These are phyloP conservation scores for Malassezia restricta DNA, from an alignment of 1,284 basidiomycete genomes.

Conservation along the genomic window DNA sequence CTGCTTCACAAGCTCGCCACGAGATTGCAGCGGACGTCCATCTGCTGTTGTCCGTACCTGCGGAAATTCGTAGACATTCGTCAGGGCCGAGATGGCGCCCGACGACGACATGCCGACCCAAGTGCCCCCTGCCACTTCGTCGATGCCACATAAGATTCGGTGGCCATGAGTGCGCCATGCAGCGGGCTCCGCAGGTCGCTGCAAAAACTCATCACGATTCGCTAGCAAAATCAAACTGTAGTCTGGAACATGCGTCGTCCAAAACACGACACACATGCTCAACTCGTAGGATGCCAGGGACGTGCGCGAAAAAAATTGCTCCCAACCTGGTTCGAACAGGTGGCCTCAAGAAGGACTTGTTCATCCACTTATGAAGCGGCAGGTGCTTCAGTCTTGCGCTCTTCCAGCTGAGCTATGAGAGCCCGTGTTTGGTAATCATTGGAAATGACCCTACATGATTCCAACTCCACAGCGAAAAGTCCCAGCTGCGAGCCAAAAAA, in stretches of 20 bases:
- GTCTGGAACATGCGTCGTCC: slow-evolving; percentile 8
- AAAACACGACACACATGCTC: slow-evolving; percentile 14
- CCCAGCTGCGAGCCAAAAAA: background rate
- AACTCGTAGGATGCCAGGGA: background rate
- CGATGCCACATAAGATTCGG: slow-evolving; percentile 6
- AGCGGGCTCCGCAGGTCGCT: slow-evolving; percentile 1
- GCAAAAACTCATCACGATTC: slow-evolving; percentile 14
- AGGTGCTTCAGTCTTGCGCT: slow-evolving; percentile 18
- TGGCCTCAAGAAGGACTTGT: slow-evolving; percentile 18
- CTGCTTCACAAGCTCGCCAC: slow-evolving; percentile 5
- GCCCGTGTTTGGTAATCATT: background rate
- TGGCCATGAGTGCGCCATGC: slow-evolving; percentile 3
- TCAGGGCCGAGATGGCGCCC: slow-evolving; percentile 4
- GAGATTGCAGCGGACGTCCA: background rate
- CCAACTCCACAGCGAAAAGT: too few species aligned
- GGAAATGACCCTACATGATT: background rate
- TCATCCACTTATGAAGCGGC: slow-evolving; percentile 8
- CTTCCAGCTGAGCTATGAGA: slow-evolving; percentile 15
- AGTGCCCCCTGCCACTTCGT: slow-evolving; percentile 8
- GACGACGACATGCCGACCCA: slow-evolving; percentile 10
- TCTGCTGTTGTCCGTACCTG: background rate
- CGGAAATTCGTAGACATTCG: slow-evolving; percentile 5
- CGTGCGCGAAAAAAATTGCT: slow-evolving; percentile 6
- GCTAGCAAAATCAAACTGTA: slow-evolving; percentile 5
- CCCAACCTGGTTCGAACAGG: slow-evolving; percentile 21